A percentile compares a stretch with the other conserved stretches of the same genome.
phyloP scores from a whole-genome alignment of 2,329 filamentous ascomycete species.

The Trichoderma sp. region DNA sequence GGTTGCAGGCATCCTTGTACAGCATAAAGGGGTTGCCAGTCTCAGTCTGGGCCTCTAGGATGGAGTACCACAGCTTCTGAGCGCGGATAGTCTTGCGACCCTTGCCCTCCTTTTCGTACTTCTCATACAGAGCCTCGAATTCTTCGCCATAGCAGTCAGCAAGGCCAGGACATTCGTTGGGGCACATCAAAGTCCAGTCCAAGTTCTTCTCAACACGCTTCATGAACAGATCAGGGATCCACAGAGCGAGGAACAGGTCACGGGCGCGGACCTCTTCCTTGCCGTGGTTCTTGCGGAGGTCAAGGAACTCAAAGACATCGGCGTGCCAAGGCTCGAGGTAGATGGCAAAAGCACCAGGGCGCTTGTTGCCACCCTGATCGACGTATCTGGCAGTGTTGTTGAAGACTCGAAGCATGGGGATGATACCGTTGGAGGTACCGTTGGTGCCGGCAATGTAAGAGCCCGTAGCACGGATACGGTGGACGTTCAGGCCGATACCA shows the following conservation, averaged over 20 bases:
- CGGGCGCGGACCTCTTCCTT: slow-evolving; percentile 97
- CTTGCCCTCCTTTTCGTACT: slow-evolving; percentile 84
- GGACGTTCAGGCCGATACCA: slow-evolving; percentile 94
- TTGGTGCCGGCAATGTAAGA: slow-evolving; percentile 99
- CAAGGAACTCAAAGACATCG: slow-evolving; percentile 95
- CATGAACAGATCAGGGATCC: slow-evolving; percentile 99
- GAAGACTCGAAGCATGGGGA: slow-evolving; percentile 97
- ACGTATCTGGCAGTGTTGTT: slow-evolving; percentile 99
- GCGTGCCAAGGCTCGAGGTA: slow-evolving; percentile 99
- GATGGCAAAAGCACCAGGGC: slow-evolving; percentile 96
- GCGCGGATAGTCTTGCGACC: slow-evolving; percentile 92
- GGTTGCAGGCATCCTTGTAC: slow-evolving; percentile 98
- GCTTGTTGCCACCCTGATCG: slow-evolving; percentile 98
- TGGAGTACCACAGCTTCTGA: slow-evolving; percentile 99
- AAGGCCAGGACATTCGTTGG: slow-evolving; percentile 91
- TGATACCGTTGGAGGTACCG: slow-evolving; percentile 94
- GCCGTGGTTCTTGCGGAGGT: slow-evolving; percentile 98
- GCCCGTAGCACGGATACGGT: slow-evolving; percentile 94
- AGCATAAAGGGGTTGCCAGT: slow-evolving; percentile 99
- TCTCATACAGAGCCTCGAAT: slow-evolving; percentile 91
- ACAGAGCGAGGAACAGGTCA: slow-evolving; percentile 95
- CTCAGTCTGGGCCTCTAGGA: slow-evolving; percentile 97
- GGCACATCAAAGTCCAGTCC: slow-evolving; percentile 98
- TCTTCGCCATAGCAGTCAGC: slow-evolving; percentile 97
- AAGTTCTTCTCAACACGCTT: slow-evolving; percentile 97